Percentiles rank a stretch among this genome's conserved stretches.
Evolutionary conservation across 495 filamentous ascomycete genomes (phyloP).

Genomic region (Trichoderma erinaceum): DNA sequence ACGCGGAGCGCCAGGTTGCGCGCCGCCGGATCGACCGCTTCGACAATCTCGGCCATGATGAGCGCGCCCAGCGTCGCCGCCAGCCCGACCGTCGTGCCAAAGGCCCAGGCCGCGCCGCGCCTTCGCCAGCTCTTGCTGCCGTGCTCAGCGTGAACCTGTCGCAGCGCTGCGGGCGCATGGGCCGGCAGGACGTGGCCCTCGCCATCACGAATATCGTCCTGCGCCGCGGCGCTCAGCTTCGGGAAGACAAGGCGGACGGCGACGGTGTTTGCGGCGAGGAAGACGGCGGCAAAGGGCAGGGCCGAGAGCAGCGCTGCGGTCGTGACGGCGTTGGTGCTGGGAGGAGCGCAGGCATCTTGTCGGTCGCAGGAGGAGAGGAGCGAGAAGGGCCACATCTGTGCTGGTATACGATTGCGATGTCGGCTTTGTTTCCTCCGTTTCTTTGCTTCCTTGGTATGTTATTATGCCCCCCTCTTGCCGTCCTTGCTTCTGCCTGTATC

Average conservation of each 20-base stretch:
- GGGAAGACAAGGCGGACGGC: slow-evolving; percentile 60
- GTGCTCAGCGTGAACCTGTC: slow-evolving; percentile 45
- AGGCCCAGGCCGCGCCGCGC: slow-evolving; percentile 54
- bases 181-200: slow-evolving; percentile 48
- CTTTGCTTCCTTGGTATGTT: not conserved
- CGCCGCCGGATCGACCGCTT: slow-evolving; percentile 55
- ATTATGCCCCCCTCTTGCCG: not conserved
- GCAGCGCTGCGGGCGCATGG: slow-evolving; percentile 43
- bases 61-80: slow-evolving; percentile 67
- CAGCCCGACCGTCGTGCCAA: slow-evolving; percentile 65
- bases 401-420: not conserved
- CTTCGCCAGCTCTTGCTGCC: slow-evolving; percentile 40
- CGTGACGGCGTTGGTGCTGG: slow-evolving; percentile 25
- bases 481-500: not conserved
- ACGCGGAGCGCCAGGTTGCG: slow-evolving; percentile 55
- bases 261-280: slow-evolving; percentile 47
- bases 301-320: slow-evolving; percentile 31
- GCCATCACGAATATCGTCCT: slow-evolving; percentile 35
- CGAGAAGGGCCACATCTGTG: slow-evolving; percentile 14
- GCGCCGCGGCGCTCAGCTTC: slow-evolving; percentile 47
- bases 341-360: slow-evolving; percentile 26
- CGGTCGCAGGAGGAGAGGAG: slow-evolving; percentile 25
- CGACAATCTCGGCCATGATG: slow-evolving; percentile 74
- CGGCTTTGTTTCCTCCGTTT: not conserved
- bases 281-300: slow-evolving; percentile 54